These are phyloP conservation scores for Bretschneidera sinensis DNA, from an alignment of 345 rosid species.

Conservation along the genomic window DNA sequence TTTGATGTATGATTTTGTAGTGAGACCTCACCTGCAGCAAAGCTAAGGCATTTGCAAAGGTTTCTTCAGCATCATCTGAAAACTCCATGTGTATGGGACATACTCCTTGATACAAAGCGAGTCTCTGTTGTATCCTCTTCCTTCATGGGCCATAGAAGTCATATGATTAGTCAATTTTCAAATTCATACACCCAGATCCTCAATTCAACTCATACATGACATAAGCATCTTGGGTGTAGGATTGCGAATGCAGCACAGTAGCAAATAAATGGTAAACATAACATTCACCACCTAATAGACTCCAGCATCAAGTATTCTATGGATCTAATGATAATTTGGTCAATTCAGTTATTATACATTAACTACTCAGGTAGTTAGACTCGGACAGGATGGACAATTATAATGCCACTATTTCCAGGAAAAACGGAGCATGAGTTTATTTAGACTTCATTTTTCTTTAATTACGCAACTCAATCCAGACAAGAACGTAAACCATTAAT, in stretches of 20 bases:
- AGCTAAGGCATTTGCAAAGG: constrained; percentile 68
- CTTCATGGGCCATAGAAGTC: constrained; percentile 38
- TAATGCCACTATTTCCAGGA: neutral
- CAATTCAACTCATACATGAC: no score
- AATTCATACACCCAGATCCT: neutral
- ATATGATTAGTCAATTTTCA: constrained; percentile 8
- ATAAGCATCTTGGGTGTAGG: no score
- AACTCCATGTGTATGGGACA: constrained; percentile 90
- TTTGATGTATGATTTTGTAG: no score
- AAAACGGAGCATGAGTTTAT: no score
- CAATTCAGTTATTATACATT: neutral
- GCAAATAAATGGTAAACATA: neutral
- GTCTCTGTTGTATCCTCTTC: constrained; percentile 77
- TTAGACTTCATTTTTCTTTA: neutral
- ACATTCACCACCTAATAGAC: neutral
- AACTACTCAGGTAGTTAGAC: neutral
- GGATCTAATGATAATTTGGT: neutral
- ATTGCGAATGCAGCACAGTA: neutral
- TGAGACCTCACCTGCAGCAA: constrained; percentile 50
- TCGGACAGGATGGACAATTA: neutral
- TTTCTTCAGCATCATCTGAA: constrained; percentile 90
- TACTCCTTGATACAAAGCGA: constrained; percentile 94
- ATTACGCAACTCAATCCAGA: neutral
- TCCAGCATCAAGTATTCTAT: neutral
- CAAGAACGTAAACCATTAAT: neutral